A percentile compares a stretch with the other conserved stretches of the same genome.
Evolutionary conservation across 768 basidiomycete genomes (phyloP).

Genomic region (Xerocomus potaroensis): DNA sequence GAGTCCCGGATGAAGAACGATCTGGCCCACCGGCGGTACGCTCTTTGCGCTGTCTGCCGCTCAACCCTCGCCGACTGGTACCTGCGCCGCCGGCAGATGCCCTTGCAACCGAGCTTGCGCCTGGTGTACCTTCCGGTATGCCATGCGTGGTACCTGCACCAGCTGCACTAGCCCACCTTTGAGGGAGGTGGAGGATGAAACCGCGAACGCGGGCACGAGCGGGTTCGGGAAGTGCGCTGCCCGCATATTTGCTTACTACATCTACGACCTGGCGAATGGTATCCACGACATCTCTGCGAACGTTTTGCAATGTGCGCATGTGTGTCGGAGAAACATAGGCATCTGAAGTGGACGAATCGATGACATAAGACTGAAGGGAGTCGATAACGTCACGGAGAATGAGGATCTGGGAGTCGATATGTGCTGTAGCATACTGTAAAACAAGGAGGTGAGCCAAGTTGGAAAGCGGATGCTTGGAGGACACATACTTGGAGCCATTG

Average conservation of each 20-base stretch:
- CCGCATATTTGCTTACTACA: constrained; percentile 81
- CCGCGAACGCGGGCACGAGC: constrained; percentile 68
- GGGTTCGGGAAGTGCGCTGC: constrained; percentile 81
- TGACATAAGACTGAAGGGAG: constrained; percentile 46
- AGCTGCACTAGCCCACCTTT: constrained; percentile 62
- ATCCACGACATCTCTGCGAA: constrained; percentile 79
- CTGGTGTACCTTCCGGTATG: constrained; percentile 26
- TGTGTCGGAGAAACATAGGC: constrained; percentile 44
- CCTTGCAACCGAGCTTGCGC: constrained; percentile 36
- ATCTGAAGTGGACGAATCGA: constrained; percentile 23
- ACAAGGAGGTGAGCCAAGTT: not conserved
- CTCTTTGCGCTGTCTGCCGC: constrained; percentile 31
- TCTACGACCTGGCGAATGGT: constrained; percentile 89
- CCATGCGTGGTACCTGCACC: constrained; percentile 17
- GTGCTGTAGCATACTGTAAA: constrained; percentile 74
- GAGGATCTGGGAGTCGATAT: constrained; percentile 84
- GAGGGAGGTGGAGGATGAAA: constrained; percentile 77
- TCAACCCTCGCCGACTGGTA: constrained; percentile 14
- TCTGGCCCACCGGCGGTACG: constrained; percentile 36
- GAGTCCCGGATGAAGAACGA: constrained; percentile 29
- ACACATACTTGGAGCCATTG: constrained; percentile 78
- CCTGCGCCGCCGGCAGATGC: constrained; percentile 25
- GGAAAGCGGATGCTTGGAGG: not conserved
- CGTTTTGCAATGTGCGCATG: constrained; percentile 64
- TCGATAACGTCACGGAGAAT: constrained; percentile 81